Evolutionary conservation across 108 stramenopile species (phyloP).

Genomic region (Cylindrotheca closterium): DNA sequence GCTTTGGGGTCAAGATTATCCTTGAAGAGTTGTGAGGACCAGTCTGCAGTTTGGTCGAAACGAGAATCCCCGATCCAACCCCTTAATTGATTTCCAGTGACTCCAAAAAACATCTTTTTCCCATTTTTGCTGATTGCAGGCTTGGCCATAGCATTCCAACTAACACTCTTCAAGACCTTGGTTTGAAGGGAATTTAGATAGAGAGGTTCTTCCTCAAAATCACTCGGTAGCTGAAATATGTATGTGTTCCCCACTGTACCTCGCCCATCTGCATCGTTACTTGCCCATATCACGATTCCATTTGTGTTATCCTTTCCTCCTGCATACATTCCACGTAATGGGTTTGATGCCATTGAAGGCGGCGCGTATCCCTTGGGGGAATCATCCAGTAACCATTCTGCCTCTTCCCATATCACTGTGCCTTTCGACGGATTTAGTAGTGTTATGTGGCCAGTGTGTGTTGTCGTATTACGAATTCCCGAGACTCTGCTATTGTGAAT

Average conservation of each 20-base stretch:
- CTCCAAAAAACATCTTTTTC: slow-evolving; percentile 18
- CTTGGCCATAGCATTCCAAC: slow-evolving; percentile 23
- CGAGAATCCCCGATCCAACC: slow-evolving; percentile 18
- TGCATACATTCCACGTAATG: slow-evolving; percentile 12
- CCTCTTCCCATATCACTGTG: slow-evolving; percentile 18
- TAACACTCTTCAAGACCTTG: slow-evolving; percentile 22
- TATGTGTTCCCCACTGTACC: slow-evolving; percentile 12
- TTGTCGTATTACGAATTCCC: not conserved
- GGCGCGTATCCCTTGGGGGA: slow-evolving; percentile 22
- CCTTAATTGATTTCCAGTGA: slow-evolving; percentile 19
- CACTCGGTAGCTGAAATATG: slow-evolving; percentile 21
- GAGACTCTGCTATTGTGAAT: slow-evolving; percentile 10
- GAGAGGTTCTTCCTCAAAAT: not conserved
- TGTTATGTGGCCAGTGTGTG: slow-evolving; percentile 18
- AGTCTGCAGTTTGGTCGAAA: slow-evolving; percentile 21
- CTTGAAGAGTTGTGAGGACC: no score
- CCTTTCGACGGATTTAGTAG: slow-evolving; percentile 18
- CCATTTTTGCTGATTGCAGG: slow-evolving; percentile 20
- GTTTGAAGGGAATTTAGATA: not conserved
- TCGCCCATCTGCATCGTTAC: slow-evolving; percentile 16
- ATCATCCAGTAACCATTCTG: slow-evolving; percentile 20
- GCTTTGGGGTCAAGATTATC: no score
- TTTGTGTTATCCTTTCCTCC: slow-evolving; percentile 23
- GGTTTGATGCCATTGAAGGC: slow-evolving; percentile 15
- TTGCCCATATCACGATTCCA: slow-evolving; percentile 25